Base-by-base conservation (phyloP, 306 rosid genomes). In the Corylus heterophylla region DNA sequence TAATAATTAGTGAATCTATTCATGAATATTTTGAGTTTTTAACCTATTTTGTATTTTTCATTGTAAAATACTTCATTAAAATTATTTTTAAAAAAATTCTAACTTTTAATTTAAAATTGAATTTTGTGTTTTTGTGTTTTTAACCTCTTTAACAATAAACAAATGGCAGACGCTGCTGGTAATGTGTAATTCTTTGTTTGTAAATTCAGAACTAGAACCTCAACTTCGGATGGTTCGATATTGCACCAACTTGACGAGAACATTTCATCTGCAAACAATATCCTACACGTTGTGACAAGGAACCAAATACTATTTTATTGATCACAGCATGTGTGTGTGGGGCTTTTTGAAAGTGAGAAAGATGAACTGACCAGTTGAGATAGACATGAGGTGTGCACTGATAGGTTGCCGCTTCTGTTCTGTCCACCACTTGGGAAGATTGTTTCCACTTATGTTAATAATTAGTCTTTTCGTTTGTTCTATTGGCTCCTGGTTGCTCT, bases 181-280 rank as follows among this genome's bases (percentile, higher is more conserved):
- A 84, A 55, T 63, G 8, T 56, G 47, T 84, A 71, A 8, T 83
- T 58, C 67, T 47, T 4, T 9, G 78, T 18, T 10, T 47, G 75
- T 52, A 79, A 63, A 80, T 85, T 79, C 12, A 87, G 77, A 49
- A 84, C 68, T 39, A 87, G 68, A 48, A 82, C 88, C 81, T 84
- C 81, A 20, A 71, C 85, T 13, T 76, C n/a, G 2, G 86, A 67
- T 11, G 79, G 71, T 45, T 73, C 69, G 70, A 82, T 63, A 74
- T 84, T 9, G 22, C 13, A 71, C 87, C 77, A 67, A 17, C 77
- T 54, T 48, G 76, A 35, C 31, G 82, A 74, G 31, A 79, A 79
- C 4, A 0, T n/a, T 71, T 61, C 79, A 37, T 77, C 90, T 87
- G 86, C 74, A 82, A 76, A 74, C n/a, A 73, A 25, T 17, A 45